Evolutionary conservation across 73 alveolate species (phyloP).

Genomic region (Tetrahymena malaccensis): DNA sequence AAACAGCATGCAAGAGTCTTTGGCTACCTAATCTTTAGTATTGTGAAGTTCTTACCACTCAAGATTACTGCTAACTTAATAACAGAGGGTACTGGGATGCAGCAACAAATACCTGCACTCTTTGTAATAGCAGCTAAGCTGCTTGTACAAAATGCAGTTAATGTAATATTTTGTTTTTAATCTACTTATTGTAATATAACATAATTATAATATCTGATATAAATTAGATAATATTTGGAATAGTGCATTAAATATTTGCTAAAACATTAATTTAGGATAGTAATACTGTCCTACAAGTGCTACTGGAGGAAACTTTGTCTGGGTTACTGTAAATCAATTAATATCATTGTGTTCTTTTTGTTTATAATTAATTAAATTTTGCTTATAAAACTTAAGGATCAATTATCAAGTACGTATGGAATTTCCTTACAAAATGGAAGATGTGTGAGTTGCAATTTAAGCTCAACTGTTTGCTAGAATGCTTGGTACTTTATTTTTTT

Average conservation of each 20-base stretch:
- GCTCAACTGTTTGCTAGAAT: background rate
- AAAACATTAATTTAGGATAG: background rate
- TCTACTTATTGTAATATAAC: background rate
- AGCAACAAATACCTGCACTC: background rate
- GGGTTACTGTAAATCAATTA: background rate
- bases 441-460: background rate
- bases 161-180: background rate
- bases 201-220: background rate
- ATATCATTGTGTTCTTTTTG: too few relatives aligned
- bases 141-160: background rate
- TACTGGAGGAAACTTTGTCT: background rate
- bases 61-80: background rate
- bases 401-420: background rate
- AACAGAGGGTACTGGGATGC: background rate
- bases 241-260: background rate
- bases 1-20: background rate
- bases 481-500: background rate
- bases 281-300: background rate
- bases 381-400: background rate
- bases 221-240: background rate
- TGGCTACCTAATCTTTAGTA: background rate
- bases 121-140: background rate
- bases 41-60: background rate
- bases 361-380: background rate
- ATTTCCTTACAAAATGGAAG: background rate